Percentiles rank a stretch among this genome's conserved stretches.
These are phyloP conservation scores for Toxoplasma gondii DNA, from an alignment of 169 alveolate genomes.

Conservation along the genomic window DNA sequence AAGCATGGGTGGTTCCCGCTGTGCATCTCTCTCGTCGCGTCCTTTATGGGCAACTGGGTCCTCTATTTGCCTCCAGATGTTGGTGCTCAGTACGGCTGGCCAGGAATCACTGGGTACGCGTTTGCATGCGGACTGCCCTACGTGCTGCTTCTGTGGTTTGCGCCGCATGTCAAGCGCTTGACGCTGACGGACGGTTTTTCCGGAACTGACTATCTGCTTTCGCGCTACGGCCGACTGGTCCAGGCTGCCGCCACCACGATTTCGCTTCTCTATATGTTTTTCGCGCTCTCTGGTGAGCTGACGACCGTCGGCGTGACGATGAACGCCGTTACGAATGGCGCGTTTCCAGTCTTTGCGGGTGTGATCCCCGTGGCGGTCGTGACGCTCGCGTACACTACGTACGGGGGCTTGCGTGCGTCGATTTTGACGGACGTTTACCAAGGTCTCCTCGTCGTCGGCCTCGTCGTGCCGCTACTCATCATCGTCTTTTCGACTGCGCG, in stretches of 20 bases:
- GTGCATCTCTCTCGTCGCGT: slow-evolving; percentile 57
- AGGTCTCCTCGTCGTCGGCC: slow-evolving; percentile 21
- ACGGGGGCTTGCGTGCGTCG: slow-evolving; percentile 55
- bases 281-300: slow-evolving; percentile 54
- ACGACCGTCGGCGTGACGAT: slow-evolving; percentile 66
- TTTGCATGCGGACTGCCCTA: slow-evolving; percentile 48
- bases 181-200: slow-evolving; percentile 24
- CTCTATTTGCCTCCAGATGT: slow-evolving; percentile 56
- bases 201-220: slow-evolving; percentile 49
- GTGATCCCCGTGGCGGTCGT: slow-evolving; percentile 57
- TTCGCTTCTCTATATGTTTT: slow-evolving; percentile 61
- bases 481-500: slow-evolving; percentile 13
- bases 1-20: slow-evolving; percentile 47
- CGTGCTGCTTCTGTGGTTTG: slow-evolving; percentile 42
- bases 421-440: slow-evolving; percentile 58
- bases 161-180: slow-evolving; percentile 22
- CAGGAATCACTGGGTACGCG: slow-evolving; percentile 59
- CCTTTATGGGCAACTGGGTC: slow-evolving; percentile 70
- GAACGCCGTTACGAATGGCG: slow-evolving; percentile 21
- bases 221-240: slow-evolving; percentile 57
- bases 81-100: slow-evolving; percentile 63
- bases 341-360: slow-evolving; percentile 22
- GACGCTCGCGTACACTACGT: slow-evolving; percentile 57
- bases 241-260: slow-evolving; percentile 37
- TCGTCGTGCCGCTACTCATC: slow-evolving; percentile 29